phyloP scores from a whole-genome alignment of 495 filamentous ascomycete species.

The Baudoinia panamericana region DNA sequence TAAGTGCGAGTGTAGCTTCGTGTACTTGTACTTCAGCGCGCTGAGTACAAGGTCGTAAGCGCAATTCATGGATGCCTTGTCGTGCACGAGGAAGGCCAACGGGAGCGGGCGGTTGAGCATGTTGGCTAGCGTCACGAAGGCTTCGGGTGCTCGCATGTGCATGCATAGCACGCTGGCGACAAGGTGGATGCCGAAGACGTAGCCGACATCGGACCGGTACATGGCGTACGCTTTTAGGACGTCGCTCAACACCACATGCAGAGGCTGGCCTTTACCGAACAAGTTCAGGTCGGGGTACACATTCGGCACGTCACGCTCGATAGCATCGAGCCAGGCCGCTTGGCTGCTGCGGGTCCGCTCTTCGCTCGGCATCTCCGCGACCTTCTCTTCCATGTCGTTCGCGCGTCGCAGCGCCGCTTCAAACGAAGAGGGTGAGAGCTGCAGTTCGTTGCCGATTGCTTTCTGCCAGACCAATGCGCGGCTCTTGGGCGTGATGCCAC shows the following conservation, averaged over 20 bases:
- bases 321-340: conserved; percentile 54
- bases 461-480: conserved; percentile 74
- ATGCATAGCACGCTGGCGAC: conserved; percentile 80
- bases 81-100: conserved; percentile 71
- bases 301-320: conserved; percentile 52
- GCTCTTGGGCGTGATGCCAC: conserved; percentile 65
- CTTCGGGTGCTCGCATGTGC: conserved; percentile 55
- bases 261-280: conserved; percentile 57
- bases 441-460: conserved; percentile 82
- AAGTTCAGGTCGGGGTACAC: conserved; percentile 74
- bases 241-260: conserved; percentile 65
- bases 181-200: conserved; percentile 71
- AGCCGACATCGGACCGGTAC: conserved; percentile 91
- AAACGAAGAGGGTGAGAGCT: conserved; percentile 62
- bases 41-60: conserved; percentile 60
- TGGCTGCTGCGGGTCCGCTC: conserved; percentile 34
- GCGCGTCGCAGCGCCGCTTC: conserved; percentile 65
- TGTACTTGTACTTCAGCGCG: conserved; percentile 58
- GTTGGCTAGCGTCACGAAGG: conserved; percentile 81
- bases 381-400: conserved; percentile 43
- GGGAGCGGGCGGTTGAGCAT: conserved; percentile 78
- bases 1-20: conserved; percentile 57
- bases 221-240: conserved; percentile 79
- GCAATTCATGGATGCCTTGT: conserved; percentile 55
- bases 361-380: conserved; percentile 12